Conservation (phyloP, 352 stramenopile genomes). For the Plasmopara viticola region DNA sequence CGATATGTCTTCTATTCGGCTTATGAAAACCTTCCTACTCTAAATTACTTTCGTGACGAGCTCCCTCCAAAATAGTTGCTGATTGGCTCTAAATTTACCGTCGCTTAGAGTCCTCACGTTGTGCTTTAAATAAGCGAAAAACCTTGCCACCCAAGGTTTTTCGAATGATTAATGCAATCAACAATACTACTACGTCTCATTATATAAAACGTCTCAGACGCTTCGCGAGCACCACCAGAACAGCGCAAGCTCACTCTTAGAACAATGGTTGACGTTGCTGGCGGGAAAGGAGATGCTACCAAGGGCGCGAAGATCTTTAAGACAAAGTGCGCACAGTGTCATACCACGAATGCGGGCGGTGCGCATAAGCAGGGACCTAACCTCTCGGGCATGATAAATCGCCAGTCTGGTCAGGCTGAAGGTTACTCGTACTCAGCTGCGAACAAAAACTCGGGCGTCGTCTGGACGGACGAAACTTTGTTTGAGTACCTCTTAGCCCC, state of each 20-base stretch:
- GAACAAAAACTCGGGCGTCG: conserved; percentile 98
- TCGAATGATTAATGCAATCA: background rate
- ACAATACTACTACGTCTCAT: background rate
- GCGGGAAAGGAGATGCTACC: conserved; percentile 61
- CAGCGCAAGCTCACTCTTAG: conserved; percentile 5
- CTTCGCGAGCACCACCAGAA: conserved; percentile 20
- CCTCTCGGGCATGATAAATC: conserved; percentile 95
- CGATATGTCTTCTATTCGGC: too few species aligned
- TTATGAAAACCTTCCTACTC: too few species aligned
- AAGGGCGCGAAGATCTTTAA: conserved; percentile 96
- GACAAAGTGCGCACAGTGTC: conserved; percentile 95
- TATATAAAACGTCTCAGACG: conserved; percentile 9
- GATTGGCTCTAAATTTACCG: background rate
- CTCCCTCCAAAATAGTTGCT: too few species aligned
- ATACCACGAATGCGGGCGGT: conserved; percentile 85
- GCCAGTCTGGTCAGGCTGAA: conserved; percentile 93
- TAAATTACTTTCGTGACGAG: too few species aligned
- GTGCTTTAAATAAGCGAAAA: conserved; percentile 2
- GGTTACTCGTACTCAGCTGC: conserved; percentile 97
- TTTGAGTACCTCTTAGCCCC: conserved; percentile 98
- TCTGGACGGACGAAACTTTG: conserved; percentile 95
- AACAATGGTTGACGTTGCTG: conserved; percentile 39
- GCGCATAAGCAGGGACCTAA: conserved; percentile 99
- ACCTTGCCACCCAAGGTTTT: background rate
- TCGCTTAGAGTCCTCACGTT: conserved; percentile 27